These are phyloP conservation scores for Astrephomene gubernaculifera DNA, from an alignment of 139 green algal genomes.

Conservation along the genomic window DNA sequence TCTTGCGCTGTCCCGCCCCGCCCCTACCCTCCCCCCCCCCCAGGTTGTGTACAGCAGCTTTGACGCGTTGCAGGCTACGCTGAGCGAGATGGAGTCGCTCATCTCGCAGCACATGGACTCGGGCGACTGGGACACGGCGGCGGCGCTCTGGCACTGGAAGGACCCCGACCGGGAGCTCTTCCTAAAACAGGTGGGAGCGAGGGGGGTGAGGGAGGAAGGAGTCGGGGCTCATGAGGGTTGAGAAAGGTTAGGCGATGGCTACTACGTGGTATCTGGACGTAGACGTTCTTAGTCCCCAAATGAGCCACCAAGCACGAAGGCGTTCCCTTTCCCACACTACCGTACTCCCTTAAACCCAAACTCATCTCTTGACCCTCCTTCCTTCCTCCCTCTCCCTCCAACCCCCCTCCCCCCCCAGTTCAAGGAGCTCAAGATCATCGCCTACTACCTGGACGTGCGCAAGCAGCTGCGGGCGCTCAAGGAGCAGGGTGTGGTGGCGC, in stretches of 20 bases:
- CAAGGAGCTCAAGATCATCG: slow-evolving; percentile 57
- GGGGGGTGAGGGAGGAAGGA: not conserved
- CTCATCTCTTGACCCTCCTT: not conserved
- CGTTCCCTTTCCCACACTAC: no score
- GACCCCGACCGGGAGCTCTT: slow-evolving; percentile 41
- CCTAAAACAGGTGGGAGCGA: slow-evolving; percentile 18
- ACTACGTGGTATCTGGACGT: no score
- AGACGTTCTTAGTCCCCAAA: no score
- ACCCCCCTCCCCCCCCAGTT: slow-evolving; percentile 49
- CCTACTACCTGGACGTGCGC: slow-evolving; percentile 61
- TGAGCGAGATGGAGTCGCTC: slow-evolving; percentile 49
- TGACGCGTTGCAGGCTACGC: slow-evolving; percentile 48
- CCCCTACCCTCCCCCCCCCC: not conserved
- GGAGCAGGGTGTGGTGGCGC: slow-evolving; percentile 46
- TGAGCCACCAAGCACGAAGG: no score
- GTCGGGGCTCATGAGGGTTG: no score
- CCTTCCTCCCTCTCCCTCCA: not conserved
- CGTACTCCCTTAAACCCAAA: no score
- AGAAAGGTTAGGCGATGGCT: no score
- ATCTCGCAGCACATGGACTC: slow-evolving; percentile 31
- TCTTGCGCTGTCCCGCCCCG: not conserved
- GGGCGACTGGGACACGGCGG: slow-evolving; percentile 32
- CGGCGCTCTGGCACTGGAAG: slow-evolving; percentile 49
- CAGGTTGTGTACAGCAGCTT: slow-evolving; percentile 48
- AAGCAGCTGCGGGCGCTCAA: slow-evolving; percentile 58